These are phyloP conservation scores for Apiotrichum sp. DNA, from an alignment of 1,284 basidiomycete species.

Conservation along the genomic window DNA sequence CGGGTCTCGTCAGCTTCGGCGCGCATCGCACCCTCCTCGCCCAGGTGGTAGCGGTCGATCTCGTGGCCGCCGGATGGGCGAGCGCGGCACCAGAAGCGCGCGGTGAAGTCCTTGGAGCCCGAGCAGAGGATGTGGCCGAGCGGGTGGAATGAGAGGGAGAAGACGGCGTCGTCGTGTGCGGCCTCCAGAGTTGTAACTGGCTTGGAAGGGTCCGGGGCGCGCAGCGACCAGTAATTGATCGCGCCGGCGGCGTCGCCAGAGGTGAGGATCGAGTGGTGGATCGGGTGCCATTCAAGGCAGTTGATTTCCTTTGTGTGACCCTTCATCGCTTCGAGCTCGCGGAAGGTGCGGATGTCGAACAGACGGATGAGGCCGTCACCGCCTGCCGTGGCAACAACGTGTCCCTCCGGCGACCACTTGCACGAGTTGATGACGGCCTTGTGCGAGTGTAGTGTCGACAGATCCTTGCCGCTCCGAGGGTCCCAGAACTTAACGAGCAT, in stretches of 20 bases:
- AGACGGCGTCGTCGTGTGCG: slow-evolving; percentile 96
- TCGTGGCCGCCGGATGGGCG: slow-evolving; percentile 56
- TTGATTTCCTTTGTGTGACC: slow-evolving; percentile 98
- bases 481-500: slow-evolving; percentile 99
- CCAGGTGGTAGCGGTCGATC: slow-evolving; percentile 51
- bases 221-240: slow-evolving; percentile 86
- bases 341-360: slow-evolving; percentile 98
- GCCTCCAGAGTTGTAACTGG: slow-evolving; percentile 78
- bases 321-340: slow-evolving; percentile 81
- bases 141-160: slow-evolving; percentile 92
- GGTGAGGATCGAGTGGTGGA: slow-evolving; percentile 78
- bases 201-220: slow-evolving; percentile 41
- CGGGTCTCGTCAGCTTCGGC: slow-evolving; percentile 47
- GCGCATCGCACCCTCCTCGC: slow-evolving; percentile 33
- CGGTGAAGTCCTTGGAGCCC: slow-evolving; percentile 94
- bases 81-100: slow-evolving; percentile 93
- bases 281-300: slow-evolving; percentile 91
- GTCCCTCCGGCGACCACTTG: slow-evolving; percentile 87
- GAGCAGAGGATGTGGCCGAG: slow-evolving; percentile 88
- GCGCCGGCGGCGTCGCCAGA: slow-evolving; percentile 91
- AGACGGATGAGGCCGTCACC: slow-evolving; percentile 90
- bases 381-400: slow-evolving; percentile 87
- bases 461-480: slow-evolving; percentile 76
- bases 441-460: slow-evolving; percentile 89
- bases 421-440: slow-evolving; percentile 95